phyloP scores from a whole-genome alignment of 1,284 basidiomycete genomes.

The Boletus mariae region DNA sequence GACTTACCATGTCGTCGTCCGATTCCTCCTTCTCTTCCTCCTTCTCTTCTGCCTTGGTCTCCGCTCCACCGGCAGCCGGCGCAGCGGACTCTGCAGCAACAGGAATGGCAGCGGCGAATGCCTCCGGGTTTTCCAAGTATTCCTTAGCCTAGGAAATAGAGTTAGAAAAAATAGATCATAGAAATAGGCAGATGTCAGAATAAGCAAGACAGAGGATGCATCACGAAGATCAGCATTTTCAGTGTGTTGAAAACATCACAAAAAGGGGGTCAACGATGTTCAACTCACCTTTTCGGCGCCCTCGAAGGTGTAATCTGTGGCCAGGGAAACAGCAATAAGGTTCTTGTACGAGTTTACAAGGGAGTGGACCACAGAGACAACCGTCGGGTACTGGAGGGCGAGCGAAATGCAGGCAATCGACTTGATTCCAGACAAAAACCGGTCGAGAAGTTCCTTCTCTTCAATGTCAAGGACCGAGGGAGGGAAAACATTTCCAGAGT shows the following conservation, averaged over 20 bases:
- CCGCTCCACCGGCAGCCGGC: constrained; percentile 43
- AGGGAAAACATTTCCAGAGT: constrained; percentile 88
- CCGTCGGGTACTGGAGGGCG: constrained; percentile 93
- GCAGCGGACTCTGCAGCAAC: constrained; percentile 50
- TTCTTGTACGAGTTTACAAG: constrained; percentile 99
- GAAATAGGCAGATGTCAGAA: constrained; percentile 18
- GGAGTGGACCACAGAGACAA: constrained; percentile 91
- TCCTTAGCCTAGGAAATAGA: constrained; percentile 77
- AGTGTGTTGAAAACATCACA: constrained; percentile 58
- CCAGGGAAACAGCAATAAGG: constrained; percentile 85
- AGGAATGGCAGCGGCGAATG: constrained; percentile 79
- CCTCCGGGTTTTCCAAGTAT: constrained; percentile 95
- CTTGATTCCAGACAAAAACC: constrained; percentile 92
- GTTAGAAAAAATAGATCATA: constrained; percentile 28
- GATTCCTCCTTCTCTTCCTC: constrained; percentile 53
- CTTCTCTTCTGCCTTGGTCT: constrained; percentile 76
- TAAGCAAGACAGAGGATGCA: constrained; percentile 37
- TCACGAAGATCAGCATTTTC: constrained; percentile 75
- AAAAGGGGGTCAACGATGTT: background rate
- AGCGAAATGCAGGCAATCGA: constrained; percentile 95
- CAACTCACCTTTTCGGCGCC: constrained; percentile 82
- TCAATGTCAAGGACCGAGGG: constrained; percentile 92
- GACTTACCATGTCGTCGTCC: constrained; percentile 72
- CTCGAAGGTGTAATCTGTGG: constrained; percentile 95
- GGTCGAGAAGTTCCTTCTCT: constrained; percentile 86